These are phyloP conservation scores for Symbiodinium natans DNA, from an alignment of 73 alveolate species.

Conservation along the genomic window DNA sequence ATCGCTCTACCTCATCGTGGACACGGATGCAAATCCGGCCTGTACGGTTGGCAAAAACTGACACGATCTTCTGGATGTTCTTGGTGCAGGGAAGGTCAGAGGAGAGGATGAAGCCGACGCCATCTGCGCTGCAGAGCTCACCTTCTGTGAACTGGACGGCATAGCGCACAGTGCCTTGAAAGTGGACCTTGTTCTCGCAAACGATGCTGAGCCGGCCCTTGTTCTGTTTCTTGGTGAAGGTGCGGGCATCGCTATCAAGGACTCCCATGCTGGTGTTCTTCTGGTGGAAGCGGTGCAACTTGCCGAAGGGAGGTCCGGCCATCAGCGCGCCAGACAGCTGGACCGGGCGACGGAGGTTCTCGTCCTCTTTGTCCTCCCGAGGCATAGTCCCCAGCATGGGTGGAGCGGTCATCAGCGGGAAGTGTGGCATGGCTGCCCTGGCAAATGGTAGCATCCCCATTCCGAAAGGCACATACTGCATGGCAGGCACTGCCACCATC, in stretches of 20 bases:
- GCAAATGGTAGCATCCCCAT: no score
- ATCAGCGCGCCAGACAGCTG: no score
- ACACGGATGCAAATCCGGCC: conserved; percentile 78
- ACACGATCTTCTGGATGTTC: conserved; percentile 82
- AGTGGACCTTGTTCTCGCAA: conserved; percentile 82
- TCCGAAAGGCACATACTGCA: no score
- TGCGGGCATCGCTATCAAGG: conserved; percentile 44
- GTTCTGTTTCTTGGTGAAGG: conserved; percentile 61
- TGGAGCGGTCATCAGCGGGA: no score
- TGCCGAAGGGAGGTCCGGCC: conserved; percentile 52
- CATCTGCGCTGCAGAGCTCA: conserved; percentile 85
- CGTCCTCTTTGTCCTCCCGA: no score
- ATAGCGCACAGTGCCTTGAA: conserved; percentile 40
- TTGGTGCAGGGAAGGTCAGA: conserved; percentile 84
- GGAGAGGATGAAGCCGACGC: conserved; percentile 81
- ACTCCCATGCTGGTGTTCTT: conserved; percentile 77
- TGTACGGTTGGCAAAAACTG: conserved; percentile 62
- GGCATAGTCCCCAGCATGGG: no score
- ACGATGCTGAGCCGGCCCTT: conserved; percentile 88
- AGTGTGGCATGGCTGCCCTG: no score
- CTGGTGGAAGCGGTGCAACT: conserved; percentile 75
- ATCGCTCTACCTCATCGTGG: conserved; percentile 64
- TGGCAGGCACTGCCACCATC: no score
- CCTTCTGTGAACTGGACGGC: conserved; percentile 71
- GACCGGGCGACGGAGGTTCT: no score